These are phyloP conservation scores for Rhodotorula babjevae DNA, from an alignment of 768 basidiomycete species.

Conservation along the genomic window DNA sequence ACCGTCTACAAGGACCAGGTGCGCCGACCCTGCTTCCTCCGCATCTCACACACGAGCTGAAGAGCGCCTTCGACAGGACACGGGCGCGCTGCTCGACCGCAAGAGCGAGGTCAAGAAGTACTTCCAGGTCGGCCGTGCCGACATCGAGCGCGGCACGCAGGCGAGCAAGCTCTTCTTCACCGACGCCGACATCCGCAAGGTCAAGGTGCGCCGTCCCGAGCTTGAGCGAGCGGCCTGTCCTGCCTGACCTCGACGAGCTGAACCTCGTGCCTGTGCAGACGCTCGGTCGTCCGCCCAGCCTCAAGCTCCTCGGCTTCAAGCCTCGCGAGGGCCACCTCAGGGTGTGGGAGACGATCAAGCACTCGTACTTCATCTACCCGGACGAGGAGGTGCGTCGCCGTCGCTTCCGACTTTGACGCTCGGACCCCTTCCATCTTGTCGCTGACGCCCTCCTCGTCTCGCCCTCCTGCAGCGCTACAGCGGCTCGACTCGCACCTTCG, in stretches of 20 bases:
- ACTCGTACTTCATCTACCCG: conserved; percentile 85
- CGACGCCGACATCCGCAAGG: conserved; percentile 34
- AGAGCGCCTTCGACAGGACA: conserved; percentile 38
- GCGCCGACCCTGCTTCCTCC: conserved; percentile 11
- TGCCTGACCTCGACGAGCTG: no score
- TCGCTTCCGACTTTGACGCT: neutral
- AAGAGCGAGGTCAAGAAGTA: conserved; percentile 48
- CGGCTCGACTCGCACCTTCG: conserved; percentile 88
- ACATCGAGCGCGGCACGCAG: conserved; percentile 35
- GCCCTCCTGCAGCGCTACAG: conserved; percentile 54
- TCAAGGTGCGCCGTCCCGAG: conserved; percentile 41
- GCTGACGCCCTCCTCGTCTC: neutral
- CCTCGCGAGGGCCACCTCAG: conserved; percentile 54
- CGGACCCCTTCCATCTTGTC: neutral
- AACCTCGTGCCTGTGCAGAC: no score
- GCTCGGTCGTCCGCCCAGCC: conserved; percentile 73
- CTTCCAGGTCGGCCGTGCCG: conserved; percentile 46
- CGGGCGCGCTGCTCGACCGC: conserved; percentile 43
- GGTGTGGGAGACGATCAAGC: conserved; percentile 88
- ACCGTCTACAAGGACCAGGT: conserved; percentile 77
- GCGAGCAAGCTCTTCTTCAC: conserved; percentile 40
- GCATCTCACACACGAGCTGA: neutral
- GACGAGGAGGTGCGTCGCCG: conserved; percentile 66
- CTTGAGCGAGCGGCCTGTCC: no score
- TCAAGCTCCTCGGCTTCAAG: conserved; percentile 92